phyloP scores from a whole-genome alignment of 192 early-diverging fungal genomes.

The Ambispora gerdemannii region DNA sequence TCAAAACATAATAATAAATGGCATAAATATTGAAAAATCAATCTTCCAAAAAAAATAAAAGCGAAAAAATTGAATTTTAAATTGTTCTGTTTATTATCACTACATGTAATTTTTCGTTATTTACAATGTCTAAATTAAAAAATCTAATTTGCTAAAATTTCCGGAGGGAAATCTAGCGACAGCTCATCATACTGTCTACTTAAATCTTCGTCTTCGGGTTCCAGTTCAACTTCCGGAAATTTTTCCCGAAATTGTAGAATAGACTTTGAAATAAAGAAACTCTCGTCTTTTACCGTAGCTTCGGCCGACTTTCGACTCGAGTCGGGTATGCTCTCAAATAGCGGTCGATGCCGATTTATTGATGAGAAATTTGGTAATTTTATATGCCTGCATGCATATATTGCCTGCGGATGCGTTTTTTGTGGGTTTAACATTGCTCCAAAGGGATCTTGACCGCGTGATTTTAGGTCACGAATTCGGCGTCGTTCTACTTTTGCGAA shows the following conservation, averaged over 20 bases:
- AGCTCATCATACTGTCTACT: background rate
- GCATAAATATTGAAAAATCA: too few species aligned
- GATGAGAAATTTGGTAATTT: slow-evolving; percentile 17
- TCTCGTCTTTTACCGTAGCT: background rate
- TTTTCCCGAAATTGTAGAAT: background rate
- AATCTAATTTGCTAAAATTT: too few species aligned
- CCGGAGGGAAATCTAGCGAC: background rate
- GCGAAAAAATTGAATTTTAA: too few species aligned
- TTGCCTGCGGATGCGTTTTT: slow-evolving; percentile 27
- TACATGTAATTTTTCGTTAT: too few species aligned
- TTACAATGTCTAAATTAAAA: too few species aligned
- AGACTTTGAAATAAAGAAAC: background rate
- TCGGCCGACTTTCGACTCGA: background rate
- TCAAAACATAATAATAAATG: too few species aligned
- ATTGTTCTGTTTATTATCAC: too few species aligned
- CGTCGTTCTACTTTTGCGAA: slow-evolving; percentile 8
- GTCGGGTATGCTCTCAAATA: background rate
- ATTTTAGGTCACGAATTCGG: background rate
- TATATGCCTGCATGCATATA: slow-evolving; percentile 18
- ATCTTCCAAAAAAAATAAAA: too few species aligned
- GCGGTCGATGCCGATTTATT: background rate
- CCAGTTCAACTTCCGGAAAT: background rate
- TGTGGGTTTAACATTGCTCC: background rate
- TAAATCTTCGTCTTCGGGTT: background rate
- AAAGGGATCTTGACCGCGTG: background rate